Base-by-base conservation (phyloP, 495 filamentous ascomycete species). In the Viridothelium virens region DNA sequence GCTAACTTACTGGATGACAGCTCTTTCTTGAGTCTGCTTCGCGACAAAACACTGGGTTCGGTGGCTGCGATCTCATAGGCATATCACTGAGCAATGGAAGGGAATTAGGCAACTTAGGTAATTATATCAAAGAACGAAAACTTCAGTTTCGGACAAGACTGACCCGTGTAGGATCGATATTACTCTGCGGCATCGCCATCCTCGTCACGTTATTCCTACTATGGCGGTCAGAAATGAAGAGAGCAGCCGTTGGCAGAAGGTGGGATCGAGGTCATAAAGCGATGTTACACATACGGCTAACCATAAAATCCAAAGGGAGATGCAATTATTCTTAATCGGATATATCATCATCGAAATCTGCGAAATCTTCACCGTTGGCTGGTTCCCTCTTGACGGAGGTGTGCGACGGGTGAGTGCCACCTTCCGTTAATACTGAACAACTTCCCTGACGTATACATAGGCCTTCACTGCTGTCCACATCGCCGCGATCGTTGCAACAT, bases 331-430 rank as follows among this genome's bases (percentile, higher is more conserved):
- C 77, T 81, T 99, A 33, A 50, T 91, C 25, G 88, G 89, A 46
- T 99, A 91, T 72, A 89, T 96, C 56, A 78, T 99, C 38, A 86
- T 97, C 67, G 85, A 88, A 73, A 91, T 99, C 70, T 95, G 91
- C 75, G 94, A 99, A 74, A 96, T 99, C 70, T 96, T 99, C 77
- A 90, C 90, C 1, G 85, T 97, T 36, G 94, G 94, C 66, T 89
- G 88, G 61, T 92, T 99, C 74, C 91, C 91, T 6, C 76, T 97
- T 25, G 74, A 81, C 62, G 78, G 78, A 44, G 83, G 75, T 48
- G 90, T 91, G 61, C 86, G 90, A 70, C 77, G 86, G 68, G 87
- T 89, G 82, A 69, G 85, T 78, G 63, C 36, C 18, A 36, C 25
- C 25, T 10, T 11, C 10, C n/a, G 5, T 34, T 6, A 5, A 7